Base-by-base conservation (phyloP, 1,139 yeast genomes). In the Citeromyces siamensis region DNA sequence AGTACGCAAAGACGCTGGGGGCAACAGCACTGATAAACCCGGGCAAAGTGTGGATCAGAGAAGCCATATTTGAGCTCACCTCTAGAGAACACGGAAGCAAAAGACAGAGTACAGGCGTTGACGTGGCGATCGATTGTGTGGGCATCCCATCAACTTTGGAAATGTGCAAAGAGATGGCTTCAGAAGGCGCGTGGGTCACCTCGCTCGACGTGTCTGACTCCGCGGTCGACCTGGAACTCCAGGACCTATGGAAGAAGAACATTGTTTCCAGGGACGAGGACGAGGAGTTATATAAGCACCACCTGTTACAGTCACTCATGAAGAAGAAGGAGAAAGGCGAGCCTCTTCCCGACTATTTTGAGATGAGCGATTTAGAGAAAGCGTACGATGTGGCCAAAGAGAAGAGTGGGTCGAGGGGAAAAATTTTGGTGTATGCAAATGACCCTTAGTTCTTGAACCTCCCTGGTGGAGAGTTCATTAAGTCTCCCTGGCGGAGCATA, bases 281-380 rank as follows among this genome's bases (percentile, higher is more conserved):
- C 20, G 62, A 64, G 34, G 64, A 68, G 12, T 56, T 58, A 42
- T 56, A 67, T 3, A 62, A 67, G 1, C 41, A 47, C 10, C 53
- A 50, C 14, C 49, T 65, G 34, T 47, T 65, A 36, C 42, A 52
- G 5, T 55, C 57, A 39, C 52, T 65, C 28, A 45, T 48, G n/a
- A 38, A 44, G 10, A 56, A 59, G 7, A 43, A 46, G 6, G 44
- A 64, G 23, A 56, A 60, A 39, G 65, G 70, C 7, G 65, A 63
- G 2, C 53, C 59, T 21, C 63, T 75, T 41, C 75, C 85, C 17
- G 81, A 77, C 50, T 68, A 71, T 45, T 76, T 68, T 63, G 63
- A 67, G 46, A 67, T 75, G 46, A 31, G 34, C 26, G 79, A 78
- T 42, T 71, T 80, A 38, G 66, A 72, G 46, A 58, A 72, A 46